Conservation (phyloP, 768 basidiomycete genomes). For the Lanmaoa pseudosensibilis region DNA sequence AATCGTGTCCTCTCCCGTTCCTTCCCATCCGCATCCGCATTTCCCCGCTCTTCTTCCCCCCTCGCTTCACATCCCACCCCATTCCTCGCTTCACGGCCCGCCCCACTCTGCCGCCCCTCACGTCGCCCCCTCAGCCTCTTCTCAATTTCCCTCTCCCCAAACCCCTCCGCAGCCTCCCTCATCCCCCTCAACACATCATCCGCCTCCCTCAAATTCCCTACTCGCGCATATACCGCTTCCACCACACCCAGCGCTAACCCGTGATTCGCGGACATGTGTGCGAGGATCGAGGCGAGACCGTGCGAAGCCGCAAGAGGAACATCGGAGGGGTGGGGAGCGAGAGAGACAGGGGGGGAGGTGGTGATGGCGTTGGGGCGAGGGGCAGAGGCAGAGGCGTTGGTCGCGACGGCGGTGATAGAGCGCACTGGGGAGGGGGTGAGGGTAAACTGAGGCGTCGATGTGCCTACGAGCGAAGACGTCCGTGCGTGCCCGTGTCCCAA, state of each 20-base stretch:
- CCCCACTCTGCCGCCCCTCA: no score
- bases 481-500: neutral
- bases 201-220: conserved; percentile 38
- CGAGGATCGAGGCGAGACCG: conserved; percentile 35
- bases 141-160: conserved; percentile 19
- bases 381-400: neutral
- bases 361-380: no score
- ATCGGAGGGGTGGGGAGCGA: conserved; percentile 15
- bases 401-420: neutral
- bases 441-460: neutral
- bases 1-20: neutral
- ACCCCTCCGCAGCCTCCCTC: conserved; percentile 38
- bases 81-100: neutral
- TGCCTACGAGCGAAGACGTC: neutral
- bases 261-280: conserved; percentile 46
- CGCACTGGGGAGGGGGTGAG: conserved; percentile 10
- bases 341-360: neutral
- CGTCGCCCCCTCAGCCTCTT: neutral
- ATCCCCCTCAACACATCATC: conserved; percentile 41
- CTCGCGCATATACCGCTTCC: conserved; percentile 35
- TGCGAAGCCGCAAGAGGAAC: conserved; percentile 17
- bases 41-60: neutral
- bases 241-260: conserved; percentile 44
- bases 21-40: neutral
- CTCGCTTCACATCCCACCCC: neutral